A percentile compares a stretch with the other conserved stretches of the same genome.
Evolutionary conservation across 148 eudicot genomes (phyloP).

Genomic region (Vaccinium darrowii): DNA sequence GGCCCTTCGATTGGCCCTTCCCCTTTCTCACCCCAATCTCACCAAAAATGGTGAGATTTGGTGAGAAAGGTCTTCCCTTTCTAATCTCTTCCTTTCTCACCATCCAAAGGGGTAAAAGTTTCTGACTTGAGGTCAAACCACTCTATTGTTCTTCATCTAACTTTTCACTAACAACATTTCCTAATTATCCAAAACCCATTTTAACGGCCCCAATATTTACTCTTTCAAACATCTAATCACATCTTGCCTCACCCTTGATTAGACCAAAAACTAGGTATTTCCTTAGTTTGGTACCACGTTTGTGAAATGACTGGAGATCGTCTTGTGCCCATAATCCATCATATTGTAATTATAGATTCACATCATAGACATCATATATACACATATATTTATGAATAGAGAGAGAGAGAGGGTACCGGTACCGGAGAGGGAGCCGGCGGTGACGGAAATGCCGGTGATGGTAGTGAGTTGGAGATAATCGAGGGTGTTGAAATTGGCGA

Average conservation of each 20-base stretch:
- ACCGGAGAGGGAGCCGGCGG: constrained; percentile 14
- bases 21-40: too few relatives aligned
- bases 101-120: too few relatives aligned
- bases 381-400: neutral
- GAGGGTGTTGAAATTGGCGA: constrained; percentile 82
- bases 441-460: constrained; percentile 77
- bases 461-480: constrained; percentile 87
- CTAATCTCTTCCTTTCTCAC: too few relatives aligned
- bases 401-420: neutral
- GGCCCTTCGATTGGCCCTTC: too few relatives aligned
- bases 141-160: neutral
- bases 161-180: neutral
- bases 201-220: neutral
- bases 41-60: too few relatives aligned
- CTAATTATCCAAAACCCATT: neutral
- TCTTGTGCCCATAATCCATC: neutral
- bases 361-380: constrained; percentile 8
- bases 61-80: too few relatives aligned
- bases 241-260: neutral
- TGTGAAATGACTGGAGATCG: neutral
- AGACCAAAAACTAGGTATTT: too few relatives aligned
- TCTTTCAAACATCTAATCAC: neutral
- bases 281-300: neutral
- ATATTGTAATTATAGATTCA: constrained; percentile 13
- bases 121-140: neutral